Evolutionary conservation across 345 rosid genomes (phyloP), one percentile per base, ranked within the genome.

Genomic region (Arabidopsis arenosa): DNA sequence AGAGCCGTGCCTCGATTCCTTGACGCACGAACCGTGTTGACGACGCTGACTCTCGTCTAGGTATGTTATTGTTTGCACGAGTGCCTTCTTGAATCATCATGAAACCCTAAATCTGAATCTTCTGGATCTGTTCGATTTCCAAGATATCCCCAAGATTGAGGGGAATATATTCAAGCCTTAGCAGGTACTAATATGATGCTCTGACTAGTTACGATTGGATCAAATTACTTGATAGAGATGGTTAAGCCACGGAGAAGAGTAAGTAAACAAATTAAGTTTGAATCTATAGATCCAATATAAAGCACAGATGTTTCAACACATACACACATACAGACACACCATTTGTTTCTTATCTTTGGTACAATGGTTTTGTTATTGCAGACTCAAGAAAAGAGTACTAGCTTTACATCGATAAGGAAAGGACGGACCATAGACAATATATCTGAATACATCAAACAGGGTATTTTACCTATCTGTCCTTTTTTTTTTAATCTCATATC

Each of bases 401-500:
- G 53, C 39, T 63, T 28, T 28, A 41, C 66, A 40, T 28, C 8
- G 53, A 30, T 28, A 44, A 63, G 54, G n/a, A 63, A 44, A 63
- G 54, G n/a, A 63, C 40, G 45, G 37, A 45, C 9, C 9, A 21
- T 37, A 60, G 8, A 30, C 17, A 30, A 18, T 18, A 18, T 49
- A 49, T 15, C 23, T 48, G 12, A 3, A 23, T 52, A 52, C 61
- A 30, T 18, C 63, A 58, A 35, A 35, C 63, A 4, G 14, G 14
- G 17, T n/a, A 5, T 4, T 33, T 33, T 14, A n/a, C 12, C 7
- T 56, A 13, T 32, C 11, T 23, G 15, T 23, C 0, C 9, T 45
- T 72, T 3, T 18, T 49, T 49, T 3, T 51, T 52, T n/a, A 15
- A 3, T 21, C 30, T 73, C 60, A 77, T 9, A 75, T 37, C 71